phyloP scores from a whole-genome alignment of 768 basidiomycete genomes.

The Cantharellus anzutake region DNA sequence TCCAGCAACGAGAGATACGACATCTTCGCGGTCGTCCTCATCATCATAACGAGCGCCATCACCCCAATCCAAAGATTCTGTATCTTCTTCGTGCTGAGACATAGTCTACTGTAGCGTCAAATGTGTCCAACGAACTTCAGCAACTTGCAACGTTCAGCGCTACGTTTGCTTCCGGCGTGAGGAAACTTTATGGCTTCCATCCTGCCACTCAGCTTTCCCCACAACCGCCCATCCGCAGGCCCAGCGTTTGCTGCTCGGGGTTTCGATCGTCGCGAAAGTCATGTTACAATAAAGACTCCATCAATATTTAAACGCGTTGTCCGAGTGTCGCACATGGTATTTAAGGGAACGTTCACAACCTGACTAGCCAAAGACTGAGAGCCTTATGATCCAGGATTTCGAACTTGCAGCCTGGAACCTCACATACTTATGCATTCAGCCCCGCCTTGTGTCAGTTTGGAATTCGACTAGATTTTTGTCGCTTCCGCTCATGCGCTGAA shows the following conservation, averaged over 20 bases:
- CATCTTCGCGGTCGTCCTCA: neutral
- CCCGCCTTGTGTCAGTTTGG: conserved; percentile 61
- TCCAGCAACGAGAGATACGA: neutral
- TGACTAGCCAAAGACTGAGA: neutral
- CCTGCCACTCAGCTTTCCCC: no score
- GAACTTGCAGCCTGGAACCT: conserved; percentile 93
- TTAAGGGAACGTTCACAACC: neutral
- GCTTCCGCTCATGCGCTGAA: neutral
- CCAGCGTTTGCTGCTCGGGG: no score
- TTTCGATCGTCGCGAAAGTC: no score
- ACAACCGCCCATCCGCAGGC: no score
- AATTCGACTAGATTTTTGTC: neutral
- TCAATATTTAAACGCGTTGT: conserved; percentile 62
- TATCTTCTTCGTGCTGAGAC: neutral
- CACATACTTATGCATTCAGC: conserved; percentile 82
- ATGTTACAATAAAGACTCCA: no score
- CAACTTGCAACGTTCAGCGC: neutral
- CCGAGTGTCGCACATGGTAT: conserved; percentile 75
- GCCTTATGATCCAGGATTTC: conserved; percentile 49
- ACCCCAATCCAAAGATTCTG: neutral
- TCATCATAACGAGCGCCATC: neutral
- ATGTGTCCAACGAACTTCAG: conserved; percentile 11
- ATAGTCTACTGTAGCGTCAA: neutral
- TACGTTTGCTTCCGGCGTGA: no score
- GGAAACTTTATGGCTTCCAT: no score